phyloP scores from a whole-genome alignment of 139 green algal species.

The Trebouxia sp. region DNA sequence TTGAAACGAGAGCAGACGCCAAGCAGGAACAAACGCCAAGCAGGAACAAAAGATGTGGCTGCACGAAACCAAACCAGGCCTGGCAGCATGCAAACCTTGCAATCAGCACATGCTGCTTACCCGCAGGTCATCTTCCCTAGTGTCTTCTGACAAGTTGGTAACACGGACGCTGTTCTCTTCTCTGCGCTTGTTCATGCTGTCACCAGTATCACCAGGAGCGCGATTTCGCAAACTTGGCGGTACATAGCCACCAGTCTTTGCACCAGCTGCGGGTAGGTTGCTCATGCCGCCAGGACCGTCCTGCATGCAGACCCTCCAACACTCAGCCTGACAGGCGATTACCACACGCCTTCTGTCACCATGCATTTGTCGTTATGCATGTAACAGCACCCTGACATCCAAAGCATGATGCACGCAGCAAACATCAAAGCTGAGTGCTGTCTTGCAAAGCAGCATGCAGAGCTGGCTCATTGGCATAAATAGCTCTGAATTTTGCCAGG shows the following conservation, averaged over 20 bases:
- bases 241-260: constrained; percentile 84
- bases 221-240: constrained; percentile 77
- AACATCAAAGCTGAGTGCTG: no score
- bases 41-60: no score
- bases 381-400: no score
- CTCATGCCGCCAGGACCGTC: constrained; percentile 32
- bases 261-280: constrained; percentile 39
- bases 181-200: constrained; percentile 66
- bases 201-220: constrained; percentile 48
- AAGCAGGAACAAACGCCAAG: no score
- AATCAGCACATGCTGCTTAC: constrained; percentile 6
- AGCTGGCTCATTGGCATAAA: no score
- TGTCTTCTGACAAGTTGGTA: constrained; percentile 97
- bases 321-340: no score
- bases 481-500: background rate
- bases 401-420: no score
- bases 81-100: background rate
- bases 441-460: no score
- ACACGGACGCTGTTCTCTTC: constrained; percentile 97
- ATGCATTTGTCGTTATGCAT: no score
- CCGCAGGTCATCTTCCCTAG: constrained; percentile 88
- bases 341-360: background rate
- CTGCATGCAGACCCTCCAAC: constrained; percentile 16
- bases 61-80: no score
- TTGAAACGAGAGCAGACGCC: no score